phyloP scores from a whole-genome alignment of 2,329 filamentous ascomycete species.

The Diplodia sapinea region DNA sequence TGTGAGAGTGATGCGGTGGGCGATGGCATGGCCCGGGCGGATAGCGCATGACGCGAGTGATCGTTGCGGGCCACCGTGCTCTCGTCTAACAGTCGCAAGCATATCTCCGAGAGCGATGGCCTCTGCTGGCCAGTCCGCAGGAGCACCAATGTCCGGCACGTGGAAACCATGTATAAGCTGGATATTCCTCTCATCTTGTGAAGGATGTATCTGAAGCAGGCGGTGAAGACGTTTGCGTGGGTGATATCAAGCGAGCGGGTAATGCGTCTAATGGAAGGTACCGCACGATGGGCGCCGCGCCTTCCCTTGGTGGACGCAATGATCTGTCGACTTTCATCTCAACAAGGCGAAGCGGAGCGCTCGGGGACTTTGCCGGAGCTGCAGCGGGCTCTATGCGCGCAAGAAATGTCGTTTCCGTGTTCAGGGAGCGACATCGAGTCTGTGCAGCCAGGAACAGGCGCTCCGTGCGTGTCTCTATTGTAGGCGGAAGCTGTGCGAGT shows the following conservation, averaged over 20 bases:
- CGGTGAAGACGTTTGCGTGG: conserved; percentile 16
- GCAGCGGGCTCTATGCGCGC: neutral
- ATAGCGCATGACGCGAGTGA: conserved; percentile 22
- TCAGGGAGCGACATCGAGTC: conserved; percentile 11
- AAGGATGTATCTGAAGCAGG: conserved; percentile 26
- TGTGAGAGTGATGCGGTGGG: conserved; percentile 17
- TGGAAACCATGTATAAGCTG: conserved; percentile 14
- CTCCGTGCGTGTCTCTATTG: conserved; percentile 6
- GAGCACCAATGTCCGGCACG: conserved; percentile 22
- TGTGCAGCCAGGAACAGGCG: conserved; percentile 17
- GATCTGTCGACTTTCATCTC: conserved; percentile 1
- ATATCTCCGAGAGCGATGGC: neutral
- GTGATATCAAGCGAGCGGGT: conserved; percentile 6
- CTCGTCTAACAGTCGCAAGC: conserved; percentile 22
- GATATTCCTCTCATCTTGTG: conserved; percentile 24
- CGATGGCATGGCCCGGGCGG: conserved; percentile 3
- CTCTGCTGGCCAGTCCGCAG: conserved; percentile 17
- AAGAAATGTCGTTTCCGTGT: conserved; percentile 19
- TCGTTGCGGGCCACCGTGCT: conserved; percentile 15
- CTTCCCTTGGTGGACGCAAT: conserved; percentile 1
- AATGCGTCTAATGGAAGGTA: conserved; percentile 19
- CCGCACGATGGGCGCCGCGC: conserved; percentile 4
- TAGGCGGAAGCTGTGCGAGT: conserved; percentile 1
- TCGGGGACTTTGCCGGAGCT: conserved; percentile 6
- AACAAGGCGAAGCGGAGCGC: conserved; percentile 2